phyloP scores from a whole-genome alignment of 2,329 filamentous ascomycete species.

The Nakataea oryzae region DNA sequence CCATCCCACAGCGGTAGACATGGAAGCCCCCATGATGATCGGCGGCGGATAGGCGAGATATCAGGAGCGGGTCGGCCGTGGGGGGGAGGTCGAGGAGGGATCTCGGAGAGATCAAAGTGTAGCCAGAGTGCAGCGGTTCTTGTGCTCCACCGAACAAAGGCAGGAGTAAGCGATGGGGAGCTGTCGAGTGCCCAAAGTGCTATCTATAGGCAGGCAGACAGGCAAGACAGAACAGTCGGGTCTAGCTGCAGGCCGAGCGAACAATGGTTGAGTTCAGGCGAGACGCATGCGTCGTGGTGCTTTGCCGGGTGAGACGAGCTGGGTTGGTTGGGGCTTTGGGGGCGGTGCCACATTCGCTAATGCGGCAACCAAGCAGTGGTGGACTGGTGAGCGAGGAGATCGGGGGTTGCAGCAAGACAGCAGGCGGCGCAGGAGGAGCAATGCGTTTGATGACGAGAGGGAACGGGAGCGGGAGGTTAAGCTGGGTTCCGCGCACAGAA shows the following conservation, averaged over 20 bases:
- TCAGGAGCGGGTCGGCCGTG: not conserved
- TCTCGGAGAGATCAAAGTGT: not conserved
- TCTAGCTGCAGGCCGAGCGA: not conserved
- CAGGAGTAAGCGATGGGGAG: not conserved
- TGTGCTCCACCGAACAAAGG: not conserved
- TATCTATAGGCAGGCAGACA: not conserved
- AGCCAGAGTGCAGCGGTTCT: not conserved
- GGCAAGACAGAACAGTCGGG: too few species aligned
- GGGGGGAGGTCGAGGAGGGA: not conserved
- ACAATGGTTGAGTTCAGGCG: not conserved
- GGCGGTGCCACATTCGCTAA: not conserved
- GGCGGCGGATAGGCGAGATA: not conserved
- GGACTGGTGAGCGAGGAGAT: not conserved
- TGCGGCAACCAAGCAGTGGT: not conserved
- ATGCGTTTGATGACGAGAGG: not conserved
- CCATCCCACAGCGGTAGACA: conserved; percentile 24
- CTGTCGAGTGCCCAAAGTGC: not conserved
- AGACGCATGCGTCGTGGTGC: not conserved
- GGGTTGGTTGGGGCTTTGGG: not conserved
- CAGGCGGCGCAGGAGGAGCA: not conserved
- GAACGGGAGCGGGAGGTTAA: not conserved
- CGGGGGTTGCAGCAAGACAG: not conserved
- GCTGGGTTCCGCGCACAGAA: not conserved
- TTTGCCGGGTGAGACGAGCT: not conserved
- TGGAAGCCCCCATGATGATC: conserved; percentile 20